Conservation (phyloP, 345 rosid species). For the Theobroma cacao region DNA sequence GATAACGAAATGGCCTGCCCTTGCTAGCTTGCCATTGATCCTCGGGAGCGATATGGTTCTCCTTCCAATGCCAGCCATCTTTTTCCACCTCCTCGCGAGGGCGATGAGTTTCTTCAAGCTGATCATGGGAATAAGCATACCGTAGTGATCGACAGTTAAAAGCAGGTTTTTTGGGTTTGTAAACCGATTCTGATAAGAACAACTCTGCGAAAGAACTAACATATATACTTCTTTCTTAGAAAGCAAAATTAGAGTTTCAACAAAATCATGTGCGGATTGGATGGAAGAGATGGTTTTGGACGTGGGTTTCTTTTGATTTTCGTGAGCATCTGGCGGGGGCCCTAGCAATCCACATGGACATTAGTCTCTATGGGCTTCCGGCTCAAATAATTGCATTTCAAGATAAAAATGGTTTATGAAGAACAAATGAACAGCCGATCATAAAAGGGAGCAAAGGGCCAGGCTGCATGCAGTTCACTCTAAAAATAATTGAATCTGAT, state of each 20-base stretch:
- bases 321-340: conserved; percentile 9
- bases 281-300: conserved; percentile 21
- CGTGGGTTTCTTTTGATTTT: conserved; percentile 33
- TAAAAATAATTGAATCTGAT: no score
- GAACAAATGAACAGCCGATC: neutral
- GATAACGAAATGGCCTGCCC: conserved; percentile 33
- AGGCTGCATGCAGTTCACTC: neutral
- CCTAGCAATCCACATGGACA: conserved; percentile 17
- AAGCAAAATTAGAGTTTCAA: neutral
- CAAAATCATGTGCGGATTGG: conserved; percentile 31
- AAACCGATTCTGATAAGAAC: neutral
- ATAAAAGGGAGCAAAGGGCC: neutral
- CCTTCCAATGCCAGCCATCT: conserved; percentile 16
- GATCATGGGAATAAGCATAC: neutral
- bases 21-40: neutral
- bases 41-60: conserved; percentile 4
- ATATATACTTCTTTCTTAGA: neutral
- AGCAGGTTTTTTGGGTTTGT: neutral
- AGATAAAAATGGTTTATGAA: neutral
- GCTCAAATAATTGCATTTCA: conserved; percentile 3
- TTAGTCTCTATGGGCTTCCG: neutral
- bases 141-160: neutral
- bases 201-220: neutral
- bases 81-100: conserved; percentile 23
- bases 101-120: conserved; percentile 20